Conservation (phyloP, 805 yeast genomes). For the Danielia reshetovae region DNA sequence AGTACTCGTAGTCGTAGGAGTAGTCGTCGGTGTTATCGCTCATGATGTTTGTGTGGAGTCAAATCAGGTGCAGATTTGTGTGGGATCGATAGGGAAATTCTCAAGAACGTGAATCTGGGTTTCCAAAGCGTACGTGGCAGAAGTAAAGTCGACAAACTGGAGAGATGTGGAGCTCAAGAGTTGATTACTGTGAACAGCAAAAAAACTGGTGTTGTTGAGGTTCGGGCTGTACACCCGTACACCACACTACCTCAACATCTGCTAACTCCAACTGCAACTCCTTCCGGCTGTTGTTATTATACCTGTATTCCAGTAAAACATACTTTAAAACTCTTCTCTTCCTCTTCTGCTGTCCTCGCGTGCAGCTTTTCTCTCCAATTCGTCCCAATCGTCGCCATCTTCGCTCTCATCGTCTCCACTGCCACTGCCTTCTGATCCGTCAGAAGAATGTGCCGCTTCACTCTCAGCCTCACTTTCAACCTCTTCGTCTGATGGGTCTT, state of each 20-base stretch:
- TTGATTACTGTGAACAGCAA: no score
- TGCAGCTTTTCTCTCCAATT: slow-evolving; percentile 55
- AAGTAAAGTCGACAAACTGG: no score
- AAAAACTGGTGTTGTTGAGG: background rate
- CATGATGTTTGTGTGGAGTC: slow-evolving; percentile 7
- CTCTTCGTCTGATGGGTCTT: slow-evolving; percentile 59
- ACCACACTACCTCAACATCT: no score
- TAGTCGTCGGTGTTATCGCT: slow-evolving; percentile 42
- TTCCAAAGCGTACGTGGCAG: no score
- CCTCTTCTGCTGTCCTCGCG: slow-evolving; percentile 35
- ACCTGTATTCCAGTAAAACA: no score
- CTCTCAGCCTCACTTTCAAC: slow-evolving; percentile 51
- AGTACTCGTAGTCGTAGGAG: slow-evolving; percentile 76
- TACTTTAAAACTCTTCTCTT: slow-evolving; percentile 8
- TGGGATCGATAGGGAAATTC: no score
- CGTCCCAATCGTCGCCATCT: slow-evolving; percentile 56
- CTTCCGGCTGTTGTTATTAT: no score
- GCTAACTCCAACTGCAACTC: no score
- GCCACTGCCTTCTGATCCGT: slow-evolving; percentile 28
- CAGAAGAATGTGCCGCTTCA: slow-evolving; percentile 36
- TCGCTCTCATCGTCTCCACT: slow-evolving; percentile 34
- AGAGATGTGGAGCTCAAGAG: no score
- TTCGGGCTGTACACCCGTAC: slow-evolving; percentile 1
- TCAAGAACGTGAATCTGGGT: no score
- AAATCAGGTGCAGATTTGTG: no score